Evolutionary conservation across 805 yeast species (phyloP).

Genomic region (Jamesozyma rosinii): DNA sequence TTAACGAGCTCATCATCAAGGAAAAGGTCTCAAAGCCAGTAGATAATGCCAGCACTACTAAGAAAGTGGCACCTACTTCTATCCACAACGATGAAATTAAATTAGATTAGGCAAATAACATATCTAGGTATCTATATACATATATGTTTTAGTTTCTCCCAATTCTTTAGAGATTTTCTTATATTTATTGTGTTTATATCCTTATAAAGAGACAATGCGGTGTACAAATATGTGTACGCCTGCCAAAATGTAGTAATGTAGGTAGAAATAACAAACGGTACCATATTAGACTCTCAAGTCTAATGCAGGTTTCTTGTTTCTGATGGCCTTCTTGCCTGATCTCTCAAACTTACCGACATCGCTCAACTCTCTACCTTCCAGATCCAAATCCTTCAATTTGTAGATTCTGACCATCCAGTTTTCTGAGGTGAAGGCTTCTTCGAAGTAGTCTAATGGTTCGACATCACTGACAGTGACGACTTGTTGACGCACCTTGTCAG

Average conservation of each 20-base stretch:
- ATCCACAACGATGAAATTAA: slow-evolving; percentile 2
- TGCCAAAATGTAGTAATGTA: no score
- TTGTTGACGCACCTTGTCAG: slow-evolving; percentile 87
- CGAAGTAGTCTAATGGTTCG: slow-evolving; percentile 61
- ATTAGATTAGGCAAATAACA: slow-evolving; percentile 3
- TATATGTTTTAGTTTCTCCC: no score
- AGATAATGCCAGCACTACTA: neutral
- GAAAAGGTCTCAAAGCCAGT: slow-evolving; percentile 10
- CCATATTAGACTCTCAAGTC: slow-evolving; percentile 38
- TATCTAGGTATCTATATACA: neutral
- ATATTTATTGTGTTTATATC: neutral
- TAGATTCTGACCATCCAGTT: slow-evolving; percentile 95
- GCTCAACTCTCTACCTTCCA: slow-evolving; percentile 68
- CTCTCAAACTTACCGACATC: slow-evolving; percentile 49
- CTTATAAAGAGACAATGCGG: neutral
- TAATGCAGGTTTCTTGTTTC: slow-evolving; percentile 44
- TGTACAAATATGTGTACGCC: neutral
- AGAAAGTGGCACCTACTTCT: neutral
- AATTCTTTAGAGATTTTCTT: no score
- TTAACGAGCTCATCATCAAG: slow-evolving; percentile 14
- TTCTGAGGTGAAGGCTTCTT: slow-evolving; percentile 90
- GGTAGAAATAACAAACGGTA: no score
- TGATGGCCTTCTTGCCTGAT: slow-evolving; percentile 19
- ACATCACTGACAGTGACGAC: slow-evolving; percentile 44
- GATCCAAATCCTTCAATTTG: slow-evolving; percentile 82